These are phyloP conservation scores for Poa pratensis DNA, from an alignment of 176 grass and related monocot genomes.

Conservation along the genomic window DNA sequence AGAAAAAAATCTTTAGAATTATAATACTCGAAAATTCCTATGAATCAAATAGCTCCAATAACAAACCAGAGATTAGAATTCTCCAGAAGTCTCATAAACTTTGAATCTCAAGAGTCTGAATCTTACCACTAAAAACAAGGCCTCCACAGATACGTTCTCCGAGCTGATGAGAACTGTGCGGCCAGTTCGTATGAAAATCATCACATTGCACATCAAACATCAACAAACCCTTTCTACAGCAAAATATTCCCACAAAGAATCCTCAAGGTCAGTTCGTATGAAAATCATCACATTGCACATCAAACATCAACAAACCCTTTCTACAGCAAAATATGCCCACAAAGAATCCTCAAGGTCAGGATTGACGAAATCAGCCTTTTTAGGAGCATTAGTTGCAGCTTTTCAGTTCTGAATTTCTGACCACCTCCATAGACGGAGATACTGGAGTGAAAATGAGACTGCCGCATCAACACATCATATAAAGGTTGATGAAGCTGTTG, in stretches of 20 bases:
- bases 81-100: neutral
- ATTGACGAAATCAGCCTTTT: neutral
- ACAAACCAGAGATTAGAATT: neutral
- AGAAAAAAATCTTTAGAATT: neutral
- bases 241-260: constrained; percentile 16
- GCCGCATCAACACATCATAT: constrained; percentile 17
- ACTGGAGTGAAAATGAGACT: constrained; percentile 5
- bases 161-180: neutral
- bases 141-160: constrained; percentile 11
- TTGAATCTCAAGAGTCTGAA: neutral
- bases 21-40: neutral
- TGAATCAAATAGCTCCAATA: neutral
- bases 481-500: constrained; percentile 57
- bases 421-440: constrained; percentile 12
- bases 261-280: neutral
- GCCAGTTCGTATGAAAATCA: constrained; percentile 10
- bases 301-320: neutral
- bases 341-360: neutral
- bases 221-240: neutral
- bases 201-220: neutral
- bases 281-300: constrained; percentile 20
- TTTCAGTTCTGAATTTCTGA: constrained; percentile 14
- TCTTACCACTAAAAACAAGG: neutral
- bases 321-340: constrained; percentile 15
- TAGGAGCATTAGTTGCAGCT: neutral